phyloP scores from a whole-genome alignment of 495 filamentous ascomycete genomes.

The Aspergillus funiculosus region DNA sequence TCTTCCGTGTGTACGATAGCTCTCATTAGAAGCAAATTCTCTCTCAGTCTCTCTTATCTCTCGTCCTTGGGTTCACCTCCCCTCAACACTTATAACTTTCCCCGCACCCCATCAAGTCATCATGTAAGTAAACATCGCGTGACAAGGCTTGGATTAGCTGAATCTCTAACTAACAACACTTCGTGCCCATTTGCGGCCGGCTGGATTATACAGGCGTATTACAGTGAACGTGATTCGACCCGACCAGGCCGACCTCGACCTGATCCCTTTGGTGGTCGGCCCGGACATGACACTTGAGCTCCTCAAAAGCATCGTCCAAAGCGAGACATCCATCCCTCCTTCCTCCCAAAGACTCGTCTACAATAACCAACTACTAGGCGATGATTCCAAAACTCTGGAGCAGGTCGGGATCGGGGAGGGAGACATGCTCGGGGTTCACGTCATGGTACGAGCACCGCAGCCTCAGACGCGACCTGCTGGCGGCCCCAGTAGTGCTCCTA shows the following conservation, averaged over 20 bases:
- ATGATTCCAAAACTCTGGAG: slow-evolving; percentile 72
- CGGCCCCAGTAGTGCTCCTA: slow-evolving; percentile 24
- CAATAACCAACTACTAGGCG: slow-evolving; percentile 75
- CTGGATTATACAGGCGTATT: slow-evolving; percentile 55
- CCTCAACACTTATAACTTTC: slow-evolving; percentile 11
- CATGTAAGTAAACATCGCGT: slow-evolving; percentile 15
- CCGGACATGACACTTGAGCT: slow-evolving; percentile 78
- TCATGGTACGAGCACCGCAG: slow-evolving; percentile 38
- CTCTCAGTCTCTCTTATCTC: slow-evolving; percentile 1
- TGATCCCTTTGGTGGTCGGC: slow-evolving; percentile 78
- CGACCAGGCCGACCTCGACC: slow-evolving; percentile 67
- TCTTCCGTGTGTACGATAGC: neutral
- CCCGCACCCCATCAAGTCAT: slow-evolving; percentile 18
- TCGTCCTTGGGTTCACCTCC: neutral
- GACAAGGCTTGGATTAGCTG: neutral
- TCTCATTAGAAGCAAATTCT: neutral
- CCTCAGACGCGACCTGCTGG: slow-evolving; percentile 18
- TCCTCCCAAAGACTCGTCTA: slow-evolving; percentile 62
- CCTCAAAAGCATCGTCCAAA: slow-evolving; percentile 76
- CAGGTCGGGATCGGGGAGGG: slow-evolving; percentile 79
- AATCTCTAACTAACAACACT: neutral
- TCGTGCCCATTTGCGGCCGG: no score
- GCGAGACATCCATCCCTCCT: slow-evolving; percentile 51
- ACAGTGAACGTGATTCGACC: slow-evolving; percentile 77
- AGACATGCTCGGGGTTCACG: slow-evolving; percentile 86